Base-by-base conservation (phyloP, 179 eudicot species). In the Amaranthus tricolor region DNA sequence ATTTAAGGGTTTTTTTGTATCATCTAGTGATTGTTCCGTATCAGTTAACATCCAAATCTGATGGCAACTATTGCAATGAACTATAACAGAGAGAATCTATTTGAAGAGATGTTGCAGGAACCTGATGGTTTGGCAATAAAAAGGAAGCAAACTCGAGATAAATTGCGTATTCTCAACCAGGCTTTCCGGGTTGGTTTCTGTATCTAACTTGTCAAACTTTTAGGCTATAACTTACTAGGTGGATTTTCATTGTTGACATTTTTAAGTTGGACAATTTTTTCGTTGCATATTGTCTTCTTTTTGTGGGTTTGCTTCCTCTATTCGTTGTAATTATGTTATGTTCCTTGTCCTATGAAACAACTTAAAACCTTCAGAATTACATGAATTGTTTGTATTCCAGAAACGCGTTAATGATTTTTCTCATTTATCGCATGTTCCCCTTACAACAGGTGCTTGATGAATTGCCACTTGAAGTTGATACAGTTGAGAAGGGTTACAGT, bases 61-160 rank as follows among this genome's bases (percentile, higher is more conserved):
- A 76, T 67, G 59, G 31, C 65, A 62, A 73, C 64, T 68, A 64
- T 16, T 74, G 66, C 48, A 45, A 45, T 59, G 71, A 60, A 71
- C 50, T 66, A 17, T 49, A 66, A 66, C 86, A 93, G 98, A 74
- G 98, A 93, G 70, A 88, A 91, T 76, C 84, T 89, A 68, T 87
- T 93, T 15, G 96, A 91, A 72, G 94, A 93, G 81, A 89, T 93
- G 98, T 78, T 93, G 84, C 97, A 84, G 77, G 98, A 93, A 79
- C 95, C 98, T 43, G 87, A 87, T 70, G 98, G 91, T 70, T 82
- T 93, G 73, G 84, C 95, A 24, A 68, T 74, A 51, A 93, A 86
- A 84, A 84, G 98, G 80, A 89, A 88, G 83, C 95, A 88, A 24
- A 74, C 95, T 20, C 87, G 91, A n/a, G 97, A 89, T 19, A 85